phyloP scores from a whole-genome alignment of 1,284 basidiomycete genomes.

The Wallemia ichthyophaga region DNA sequence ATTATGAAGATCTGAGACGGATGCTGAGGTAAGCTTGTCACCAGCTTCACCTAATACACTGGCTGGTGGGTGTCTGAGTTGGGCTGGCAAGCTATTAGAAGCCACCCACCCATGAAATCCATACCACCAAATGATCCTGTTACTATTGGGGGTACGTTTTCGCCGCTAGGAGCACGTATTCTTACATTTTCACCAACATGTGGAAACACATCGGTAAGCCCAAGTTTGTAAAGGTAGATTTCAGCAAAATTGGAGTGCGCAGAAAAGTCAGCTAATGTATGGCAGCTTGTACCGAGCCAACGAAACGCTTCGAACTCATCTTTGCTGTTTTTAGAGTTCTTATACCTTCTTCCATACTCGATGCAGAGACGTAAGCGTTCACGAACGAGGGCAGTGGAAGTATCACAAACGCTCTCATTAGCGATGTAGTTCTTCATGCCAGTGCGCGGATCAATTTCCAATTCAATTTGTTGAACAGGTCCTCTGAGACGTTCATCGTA shows the following conservation, averaged over 20 bases:
- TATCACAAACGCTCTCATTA: constrained; percentile 58
- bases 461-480: constrained; percentile 42
- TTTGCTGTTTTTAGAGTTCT: constrained; percentile 20
- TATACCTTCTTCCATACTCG: constrained; percentile 25
- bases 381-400: constrained; percentile 52
- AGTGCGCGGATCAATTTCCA: constrained; percentile 53
- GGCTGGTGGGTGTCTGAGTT: not conserved
- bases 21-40: constrained; percentile 32
- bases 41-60: constrained; percentile 23
- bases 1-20: constrained; percentile 59
- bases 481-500: constrained; percentile 47
- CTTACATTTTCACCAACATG: constrained; percentile 61
- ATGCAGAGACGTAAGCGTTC: constrained; percentile 40
- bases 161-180: constrained; percentile 44
- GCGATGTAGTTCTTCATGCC: constrained; percentile 96
- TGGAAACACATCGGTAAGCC: constrained; percentile 46
- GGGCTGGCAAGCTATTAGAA: not conserved
- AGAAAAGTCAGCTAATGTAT: constrained; percentile 57
- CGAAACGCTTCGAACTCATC: constrained; percentile 59
- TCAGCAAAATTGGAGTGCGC: constrained; percentile 35
- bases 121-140: constrained; percentile 66
- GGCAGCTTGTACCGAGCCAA: constrained; percentile 40
- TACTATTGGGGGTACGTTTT: constrained; percentile 46
- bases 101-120: constrained; percentile 30
- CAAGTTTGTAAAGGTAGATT: constrained; percentile 34